Evolutionary conservation across 2,329 filamentous ascomycete genomes (phyloP), one percentile per base, ranked within the genome.

Genomic region (Diaporthe batatas): DNA sequence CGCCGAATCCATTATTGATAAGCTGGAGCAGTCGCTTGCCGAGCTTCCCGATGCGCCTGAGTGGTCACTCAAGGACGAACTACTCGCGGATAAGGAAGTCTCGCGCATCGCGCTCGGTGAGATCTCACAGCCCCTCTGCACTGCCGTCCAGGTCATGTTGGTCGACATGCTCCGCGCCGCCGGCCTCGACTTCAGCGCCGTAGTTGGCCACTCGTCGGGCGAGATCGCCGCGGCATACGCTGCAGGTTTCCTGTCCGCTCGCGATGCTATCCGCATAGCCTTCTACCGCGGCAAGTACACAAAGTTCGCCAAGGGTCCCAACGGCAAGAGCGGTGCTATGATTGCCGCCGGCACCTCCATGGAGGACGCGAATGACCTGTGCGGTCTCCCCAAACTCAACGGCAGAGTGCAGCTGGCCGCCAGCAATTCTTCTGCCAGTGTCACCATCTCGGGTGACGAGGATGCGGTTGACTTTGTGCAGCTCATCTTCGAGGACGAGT

Each of bases 101-200:
- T 72, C 67, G 4, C 70, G 72, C 11, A 68, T 79, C 21, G 54
- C 75, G 36, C 62, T 72, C 21, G 65, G 57, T 14, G 58, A 44
- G n/a, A 29, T 75, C 23, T 67, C 54, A n/a, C 72, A 74, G 65
- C 75, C 76, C 1, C 34, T 83, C 0, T 84, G 81, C 70, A 84
- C 83, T 2, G 83, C 82, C 0, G 39, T 86, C 0, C 84, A 86
- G 72, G 76, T 86, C 2, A 76, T 78, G 6, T 74, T 84, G 0
- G 79, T 84, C 0, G 79, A 83, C 14, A 65, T 83, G 1, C 75
- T 85, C 5, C 54, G 32, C 3, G 47, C 49, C 0, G 76, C 75
- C 0, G 76, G 77, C 3, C 53, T 82, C 10, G 21, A 64, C 5
- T 77, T 81, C 3, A 34, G 57, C 2, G 75, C 74, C 2, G 79